Conservation (phyloP, 192 early-diverging fungal species). For the Backusella circina region DNA sequence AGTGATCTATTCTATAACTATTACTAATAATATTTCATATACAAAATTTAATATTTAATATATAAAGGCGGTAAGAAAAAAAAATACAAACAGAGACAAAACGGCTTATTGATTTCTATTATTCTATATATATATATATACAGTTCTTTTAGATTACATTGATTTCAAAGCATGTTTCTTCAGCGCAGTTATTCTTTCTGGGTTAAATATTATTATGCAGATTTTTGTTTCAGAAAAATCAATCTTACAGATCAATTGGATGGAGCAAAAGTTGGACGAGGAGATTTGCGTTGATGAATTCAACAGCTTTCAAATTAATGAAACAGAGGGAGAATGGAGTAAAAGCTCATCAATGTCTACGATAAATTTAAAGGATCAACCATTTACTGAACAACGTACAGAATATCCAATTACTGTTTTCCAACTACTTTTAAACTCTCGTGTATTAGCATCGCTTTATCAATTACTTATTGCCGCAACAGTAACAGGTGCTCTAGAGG, state of each 20-base stretch:
- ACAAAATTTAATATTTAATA: not conserved
- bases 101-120: not conserved
- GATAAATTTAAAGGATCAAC: slow-evolving; percentile 1
- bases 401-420: not conserved
- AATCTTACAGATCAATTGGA: not conserved
- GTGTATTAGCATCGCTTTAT: not conserved
- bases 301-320: not conserved
- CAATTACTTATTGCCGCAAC: not conserved
- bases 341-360: slow-evolving; percentile 7
- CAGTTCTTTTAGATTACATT: not conserved
- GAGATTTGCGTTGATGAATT: not conserved
- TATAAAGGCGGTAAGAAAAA: not conserved
- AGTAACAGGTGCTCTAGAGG: slow-evolving; percentile 1
- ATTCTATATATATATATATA: not conserved
- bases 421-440: not conserved
- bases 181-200: not conserved
- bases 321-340: not conserved
- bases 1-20: not conserved
- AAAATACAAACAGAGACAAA: not conserved
- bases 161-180: not conserved
- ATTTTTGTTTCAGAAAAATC: not conserved
- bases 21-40: not conserved
- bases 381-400: not conserved
- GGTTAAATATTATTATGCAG: not conserved
- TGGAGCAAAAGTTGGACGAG: not conserved